phyloP scores from a whole-genome alignment of 805 yeast species.

The Komagataella populi region DNA sequence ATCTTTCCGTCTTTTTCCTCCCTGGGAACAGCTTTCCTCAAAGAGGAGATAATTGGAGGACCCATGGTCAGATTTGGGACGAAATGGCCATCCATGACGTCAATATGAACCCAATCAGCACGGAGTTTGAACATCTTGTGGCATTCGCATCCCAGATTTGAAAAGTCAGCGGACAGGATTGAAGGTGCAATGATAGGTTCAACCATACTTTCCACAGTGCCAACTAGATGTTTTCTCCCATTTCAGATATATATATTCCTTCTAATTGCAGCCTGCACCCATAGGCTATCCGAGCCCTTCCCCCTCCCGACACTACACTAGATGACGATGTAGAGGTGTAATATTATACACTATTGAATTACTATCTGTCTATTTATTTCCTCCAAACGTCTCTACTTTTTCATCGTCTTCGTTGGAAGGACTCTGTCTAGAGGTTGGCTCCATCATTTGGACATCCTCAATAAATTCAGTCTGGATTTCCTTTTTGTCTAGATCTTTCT shows the following conservation, averaged over 20 bases:
- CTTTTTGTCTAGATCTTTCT: neutral
- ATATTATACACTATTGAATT: neutral
- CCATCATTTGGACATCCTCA: neutral
- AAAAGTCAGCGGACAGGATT: slow-evolving; percentile 83
- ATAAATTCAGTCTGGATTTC: neutral
- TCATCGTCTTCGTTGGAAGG: neutral
- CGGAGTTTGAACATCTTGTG: slow-evolving; percentile 63
- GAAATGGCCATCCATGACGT: slow-evolving; percentile 97
- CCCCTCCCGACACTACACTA: neutral
- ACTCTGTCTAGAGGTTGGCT: neutral
- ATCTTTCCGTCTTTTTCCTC: slow-evolving; percentile 31
- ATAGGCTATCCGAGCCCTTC: neutral
- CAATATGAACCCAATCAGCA: slow-evolving; percentile 96
- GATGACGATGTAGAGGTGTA: neutral
- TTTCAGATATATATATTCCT: neutral
- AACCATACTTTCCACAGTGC: slow-evolving; percentile 33
- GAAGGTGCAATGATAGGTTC: slow-evolving; percentile 88
- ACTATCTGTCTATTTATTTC: neutral
- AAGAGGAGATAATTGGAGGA: slow-evolving; percentile 70
- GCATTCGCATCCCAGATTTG: slow-evolving; percentile 81
- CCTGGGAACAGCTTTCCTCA: slow-evolving; percentile 68
- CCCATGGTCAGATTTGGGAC: slow-evolving; percentile 96
- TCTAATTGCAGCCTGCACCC: neutral
- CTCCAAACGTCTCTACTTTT: neutral
- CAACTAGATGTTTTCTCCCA: neutral